phyloP scores from a whole-genome alignment of 345 rosid genomes.

The Erodium maritimum region DNA sequence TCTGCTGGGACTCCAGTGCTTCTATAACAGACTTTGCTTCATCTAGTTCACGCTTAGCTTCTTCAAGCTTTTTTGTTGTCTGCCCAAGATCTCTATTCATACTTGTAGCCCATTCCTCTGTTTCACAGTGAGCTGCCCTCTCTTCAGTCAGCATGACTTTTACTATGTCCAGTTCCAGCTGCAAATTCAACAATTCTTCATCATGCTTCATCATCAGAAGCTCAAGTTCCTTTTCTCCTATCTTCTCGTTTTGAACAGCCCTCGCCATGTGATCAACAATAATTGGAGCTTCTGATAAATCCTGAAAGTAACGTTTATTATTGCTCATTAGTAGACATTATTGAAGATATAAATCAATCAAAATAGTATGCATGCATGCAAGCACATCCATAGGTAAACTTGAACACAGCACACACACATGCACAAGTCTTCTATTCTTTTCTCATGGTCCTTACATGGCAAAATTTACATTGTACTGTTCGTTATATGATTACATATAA shows the following conservation, averaged over 20 bases:
- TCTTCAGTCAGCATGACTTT: conserved; percentile 78
- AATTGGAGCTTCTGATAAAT: conserved; percentile 8
- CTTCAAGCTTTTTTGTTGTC: conserved; percentile 38
- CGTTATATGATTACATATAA: background rate
- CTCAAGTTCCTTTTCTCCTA: conserved; percentile 13
- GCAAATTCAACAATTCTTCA: conserved; percentile 66
- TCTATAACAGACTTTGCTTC: conserved; percentile 61
- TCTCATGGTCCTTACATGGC: background rate
- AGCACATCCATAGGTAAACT: background rate
- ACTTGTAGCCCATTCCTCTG: conserved; percentile 31
- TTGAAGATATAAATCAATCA: background rate
- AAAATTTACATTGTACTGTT: too few relatives aligned
- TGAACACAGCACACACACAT: background rate
- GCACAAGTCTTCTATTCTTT: too few relatives aligned
- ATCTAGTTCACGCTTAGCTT: conserved; percentile 31
- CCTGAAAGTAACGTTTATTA: conserved; percentile 22
- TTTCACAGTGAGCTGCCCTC: conserved; percentile 34
- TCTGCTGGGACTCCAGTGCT: conserved; percentile 76
- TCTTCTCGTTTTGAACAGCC: conserved; percentile 14
- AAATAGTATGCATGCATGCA: background rate
- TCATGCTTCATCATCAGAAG: conserved; percentile 27
- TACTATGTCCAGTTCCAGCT: conserved; percentile 73
- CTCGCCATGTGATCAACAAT: conserved; percentile 1
- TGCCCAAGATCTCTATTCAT: conserved; percentile 45
- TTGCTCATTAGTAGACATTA: conserved; percentile 1